phyloP scores from a whole-genome alignment of 1,284 basidiomycete species.

The Heterobasidion parviporum region DNA sequence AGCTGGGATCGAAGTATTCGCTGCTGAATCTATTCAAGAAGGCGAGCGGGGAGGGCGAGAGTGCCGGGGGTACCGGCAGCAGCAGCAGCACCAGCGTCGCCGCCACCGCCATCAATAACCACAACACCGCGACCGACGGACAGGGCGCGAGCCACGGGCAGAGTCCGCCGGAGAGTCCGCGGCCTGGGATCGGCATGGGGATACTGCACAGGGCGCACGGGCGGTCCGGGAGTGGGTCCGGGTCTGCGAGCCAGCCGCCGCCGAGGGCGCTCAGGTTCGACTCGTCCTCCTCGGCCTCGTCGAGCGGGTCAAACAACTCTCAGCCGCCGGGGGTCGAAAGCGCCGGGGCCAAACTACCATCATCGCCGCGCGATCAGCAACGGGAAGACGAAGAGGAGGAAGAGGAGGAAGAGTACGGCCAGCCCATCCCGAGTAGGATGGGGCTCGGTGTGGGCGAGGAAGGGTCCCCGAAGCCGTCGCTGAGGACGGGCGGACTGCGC shows the following conservation, averaged over 20 bases:
- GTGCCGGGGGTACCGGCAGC: background rate
- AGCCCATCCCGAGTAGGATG: conserved; percentile 13
- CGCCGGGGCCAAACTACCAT: background rate
- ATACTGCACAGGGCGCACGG: background rate
- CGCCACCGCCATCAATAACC: too few relatives aligned
- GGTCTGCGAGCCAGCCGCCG: background rate
- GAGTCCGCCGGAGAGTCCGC: background rate
- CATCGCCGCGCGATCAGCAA: background rate
- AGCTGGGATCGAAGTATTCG: conserved; percentile 44
- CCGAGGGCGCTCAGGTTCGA: conserved; percentile 2
- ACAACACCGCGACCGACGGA: too few relatives aligned
- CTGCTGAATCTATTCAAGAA: conserved; percentile 57
- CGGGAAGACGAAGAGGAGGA: conserved; percentile 22
- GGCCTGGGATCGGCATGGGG: background rate
- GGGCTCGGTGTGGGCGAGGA: background rate
- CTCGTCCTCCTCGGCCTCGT: background rate
- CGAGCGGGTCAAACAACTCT: background rate
- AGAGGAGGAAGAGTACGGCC: conserved; percentile 27
- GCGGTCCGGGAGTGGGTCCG: background rate
- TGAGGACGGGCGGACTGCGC: conserved; percentile 1
- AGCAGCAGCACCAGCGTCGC: background rate
- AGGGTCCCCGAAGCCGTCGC: background rate
- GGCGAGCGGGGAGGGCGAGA: conserved; percentile 24
- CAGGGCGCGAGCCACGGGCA: conserved; percentile 34
- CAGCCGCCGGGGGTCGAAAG: too few relatives aligned